Percentiles rank a stretch among this genome's conserved stretches.
Evolutionary conservation across 1,284 basidiomycete species (phyloP).

Genomic region (Malassezia psittaci): DNA sequence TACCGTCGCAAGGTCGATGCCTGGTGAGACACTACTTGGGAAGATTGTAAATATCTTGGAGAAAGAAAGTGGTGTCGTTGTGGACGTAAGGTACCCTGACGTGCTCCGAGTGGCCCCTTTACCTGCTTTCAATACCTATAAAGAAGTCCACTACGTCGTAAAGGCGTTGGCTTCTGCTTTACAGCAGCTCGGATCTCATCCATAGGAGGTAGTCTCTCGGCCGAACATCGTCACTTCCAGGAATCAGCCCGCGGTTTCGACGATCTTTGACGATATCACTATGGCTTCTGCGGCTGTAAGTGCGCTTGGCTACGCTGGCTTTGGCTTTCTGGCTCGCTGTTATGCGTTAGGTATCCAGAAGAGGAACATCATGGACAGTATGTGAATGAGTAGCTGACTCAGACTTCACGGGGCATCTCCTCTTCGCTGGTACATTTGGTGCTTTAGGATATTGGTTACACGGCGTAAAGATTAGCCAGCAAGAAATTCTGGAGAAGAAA

Average conservation of each 20-base stretch:
- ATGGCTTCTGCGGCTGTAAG: slow-evolving; percentile 21
- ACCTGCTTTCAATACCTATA: slow-evolving; percentile 35
- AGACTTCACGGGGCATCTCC: slow-evolving; percentile 42
- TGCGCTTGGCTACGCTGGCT: slow-evolving; percentile 42
- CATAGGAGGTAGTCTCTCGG: background rate
- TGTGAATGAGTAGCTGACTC: slow-evolving; percentile 17
- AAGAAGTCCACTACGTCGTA: slow-evolving; percentile 36
- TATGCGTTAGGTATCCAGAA: slow-evolving; percentile 45
- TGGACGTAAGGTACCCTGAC: slow-evolving; percentile 38
- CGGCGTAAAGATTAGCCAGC: slow-evolving; percentile 42
- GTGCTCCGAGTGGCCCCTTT: slow-evolving; percentile 40
- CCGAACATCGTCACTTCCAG: background rate
- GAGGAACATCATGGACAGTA: slow-evolving; percentile 46
- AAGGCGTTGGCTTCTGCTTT: slow-evolving; percentile 19
- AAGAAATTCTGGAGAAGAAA: slow-evolving; percentile 35
- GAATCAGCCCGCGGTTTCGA: background rate
- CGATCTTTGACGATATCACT: background rate
- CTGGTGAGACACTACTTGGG: slow-evolving; percentile 24
- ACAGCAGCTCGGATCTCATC: background rate
- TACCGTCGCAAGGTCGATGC: slow-evolving; percentile 31
- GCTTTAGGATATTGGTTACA: slow-evolving; percentile 42
- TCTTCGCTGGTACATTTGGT: slow-evolving; percentile 37
- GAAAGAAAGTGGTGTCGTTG: slow-evolving; percentile 29
- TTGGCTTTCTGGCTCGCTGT: slow-evolving; percentile 45
- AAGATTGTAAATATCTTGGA: slow-evolving; percentile 23